Evolutionary conservation across 257 asterid genomes (phyloP).

Genomic region (Linderniella brevidens): DNA sequence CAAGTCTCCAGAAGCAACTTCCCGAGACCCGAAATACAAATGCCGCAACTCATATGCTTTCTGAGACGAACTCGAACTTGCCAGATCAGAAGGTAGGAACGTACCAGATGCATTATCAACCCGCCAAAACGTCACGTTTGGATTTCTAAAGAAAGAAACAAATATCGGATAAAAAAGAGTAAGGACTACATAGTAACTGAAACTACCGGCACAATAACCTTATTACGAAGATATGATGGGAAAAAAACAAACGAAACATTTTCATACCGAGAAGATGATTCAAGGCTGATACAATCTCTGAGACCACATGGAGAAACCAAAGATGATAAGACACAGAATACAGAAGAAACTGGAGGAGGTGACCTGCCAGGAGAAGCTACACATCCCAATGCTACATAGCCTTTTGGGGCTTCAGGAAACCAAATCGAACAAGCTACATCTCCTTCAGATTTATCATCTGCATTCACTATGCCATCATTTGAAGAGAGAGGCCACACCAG

Average conservation of each 20-base stretch:
- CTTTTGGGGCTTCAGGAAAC: slow-evolving; percentile 93
- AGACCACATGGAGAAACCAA: slow-evolving; percentile 77
- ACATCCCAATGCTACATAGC: slow-evolving; percentile 90
- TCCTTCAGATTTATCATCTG: slow-evolving; percentile 19
- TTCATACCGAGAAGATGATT: slow-evolving; percentile 36
- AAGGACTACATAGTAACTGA: not conserved
- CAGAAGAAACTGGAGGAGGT: slow-evolving; percentile 64
- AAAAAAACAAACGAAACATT: slow-evolving; percentile 2
- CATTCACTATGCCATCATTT: slow-evolving; percentile 10
- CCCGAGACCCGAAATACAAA: slow-evolving; percentile 35
- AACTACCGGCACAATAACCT: too few relatives aligned
- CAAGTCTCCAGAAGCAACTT: slow-evolving; percentile 26
- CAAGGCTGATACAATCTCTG: slow-evolving; percentile 64
- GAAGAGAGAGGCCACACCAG: slow-evolving; percentile 56
- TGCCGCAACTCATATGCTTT: slow-evolving; percentile 73
- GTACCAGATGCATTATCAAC: slow-evolving; percentile 83
- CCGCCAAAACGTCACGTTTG: slow-evolving; percentile 83
- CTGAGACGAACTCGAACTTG: slow-evolving; percentile 27
- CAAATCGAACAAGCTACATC: slow-evolving; percentile 58
- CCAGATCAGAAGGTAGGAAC: slow-evolving; percentile 72
- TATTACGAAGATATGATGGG: not conserved
- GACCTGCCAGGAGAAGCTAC: slow-evolving; percentile 68
- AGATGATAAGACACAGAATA: slow-evolving; percentile 65
- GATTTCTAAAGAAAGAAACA: slow-evolving; percentile 24
- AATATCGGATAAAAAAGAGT: slow-evolving; percentile 8